These are phyloP conservation scores for Pyrenopolyporus hunteri DNA, from an alignment of 495 filamentous ascomycete species.

Conservation along the genomic window DNA sequence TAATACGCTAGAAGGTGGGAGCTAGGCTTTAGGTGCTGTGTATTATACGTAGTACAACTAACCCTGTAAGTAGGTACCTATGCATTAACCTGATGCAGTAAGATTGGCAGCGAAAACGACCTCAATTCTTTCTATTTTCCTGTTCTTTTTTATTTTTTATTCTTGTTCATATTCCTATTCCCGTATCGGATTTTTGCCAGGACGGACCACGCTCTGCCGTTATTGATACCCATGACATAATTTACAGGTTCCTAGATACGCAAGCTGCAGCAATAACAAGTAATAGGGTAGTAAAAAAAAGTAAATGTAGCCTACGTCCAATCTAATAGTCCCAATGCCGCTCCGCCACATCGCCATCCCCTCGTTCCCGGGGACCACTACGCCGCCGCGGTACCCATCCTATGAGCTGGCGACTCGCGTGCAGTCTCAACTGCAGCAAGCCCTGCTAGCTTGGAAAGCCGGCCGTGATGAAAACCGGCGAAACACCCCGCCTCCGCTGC, in stretches of 20 bases:
- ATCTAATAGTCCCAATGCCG: constrained; percentile 34
- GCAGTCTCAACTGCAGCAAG: constrained; percentile 50
- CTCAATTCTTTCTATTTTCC: not conserved
- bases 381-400: constrained; percentile 47
- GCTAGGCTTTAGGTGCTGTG: not conserved
- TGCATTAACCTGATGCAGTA: constrained; percentile 11
- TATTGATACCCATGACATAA: too few species aligned
- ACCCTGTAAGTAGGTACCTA: not conserved
- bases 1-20: not conserved
- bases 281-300: too few species aligned
- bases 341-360: constrained; percentile 78
- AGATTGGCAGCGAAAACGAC: constrained; percentile 10
- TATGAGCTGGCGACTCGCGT: constrained; percentile 49
- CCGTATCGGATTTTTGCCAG: too few species aligned
- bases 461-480: not conserved
- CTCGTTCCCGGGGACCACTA: constrained; percentile 44
- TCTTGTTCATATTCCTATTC: not conserved
- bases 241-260: too few species aligned
- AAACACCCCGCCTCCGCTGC: constrained; percentile 53
- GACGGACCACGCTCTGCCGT: too few species aligned
- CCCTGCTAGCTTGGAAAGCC: constrained; percentile 56
- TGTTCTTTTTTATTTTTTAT: not conserved
- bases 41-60: too few species aligned
- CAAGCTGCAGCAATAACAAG: too few species aligned
- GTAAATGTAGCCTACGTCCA: too few species aligned